phyloP scores from a whole-genome alignment of 805 yeast species.

The Metschnikowia lunata region DNA sequence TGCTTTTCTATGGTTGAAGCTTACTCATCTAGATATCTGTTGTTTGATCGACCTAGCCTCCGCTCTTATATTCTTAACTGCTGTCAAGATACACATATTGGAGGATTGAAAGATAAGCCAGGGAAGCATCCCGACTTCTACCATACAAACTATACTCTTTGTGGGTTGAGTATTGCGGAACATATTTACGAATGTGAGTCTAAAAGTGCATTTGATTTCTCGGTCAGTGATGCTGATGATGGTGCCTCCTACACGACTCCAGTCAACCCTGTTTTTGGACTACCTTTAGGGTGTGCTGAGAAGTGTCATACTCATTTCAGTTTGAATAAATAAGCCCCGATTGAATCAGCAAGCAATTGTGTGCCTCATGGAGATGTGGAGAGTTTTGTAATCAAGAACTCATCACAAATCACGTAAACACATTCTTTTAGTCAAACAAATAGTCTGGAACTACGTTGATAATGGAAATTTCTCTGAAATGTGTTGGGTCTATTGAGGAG shows the following conservation, averaged over 20 bases:
- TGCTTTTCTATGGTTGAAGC: slow-evolving; percentile 59
- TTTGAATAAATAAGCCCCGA: too few relatives aligned
- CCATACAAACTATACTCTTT: slow-evolving; percentile 80
- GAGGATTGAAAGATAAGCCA: slow-evolving; percentile 90
- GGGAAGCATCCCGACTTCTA: slow-evolving; percentile 76
- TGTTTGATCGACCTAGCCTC: slow-evolving; percentile 53
- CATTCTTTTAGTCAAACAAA: too few relatives aligned
- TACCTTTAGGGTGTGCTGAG: slow-evolving; percentile 44
- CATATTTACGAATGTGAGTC: slow-evolving; percentile 19
- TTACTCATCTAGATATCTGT: slow-evolving; percentile 24
- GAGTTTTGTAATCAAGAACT: too few relatives aligned
- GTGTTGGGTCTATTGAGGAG: too few relatives aligned
- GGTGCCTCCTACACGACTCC: slow-evolving; percentile 11
- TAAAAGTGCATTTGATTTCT: slow-evolving; percentile 3
- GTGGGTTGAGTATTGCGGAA: slow-evolving; percentile 68
- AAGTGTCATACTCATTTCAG: slow-evolving; percentile 15
- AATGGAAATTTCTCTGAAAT: too few relatives aligned
- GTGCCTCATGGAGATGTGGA: too few relatives aligned
- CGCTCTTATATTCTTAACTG: slow-evolving; percentile 67
- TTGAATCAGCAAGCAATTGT: too few relatives aligned
- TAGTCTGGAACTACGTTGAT: too few relatives aligned
- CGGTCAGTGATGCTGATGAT: slow-evolving; percentile 4
- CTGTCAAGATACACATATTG: slow-evolving; percentile 57
- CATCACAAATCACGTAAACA: too few relatives aligned
- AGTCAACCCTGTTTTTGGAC: slow-evolving; percentile 38